phyloP scores from a whole-genome alignment of 441 rosid species.

The Pelargonium australe region DNA sequence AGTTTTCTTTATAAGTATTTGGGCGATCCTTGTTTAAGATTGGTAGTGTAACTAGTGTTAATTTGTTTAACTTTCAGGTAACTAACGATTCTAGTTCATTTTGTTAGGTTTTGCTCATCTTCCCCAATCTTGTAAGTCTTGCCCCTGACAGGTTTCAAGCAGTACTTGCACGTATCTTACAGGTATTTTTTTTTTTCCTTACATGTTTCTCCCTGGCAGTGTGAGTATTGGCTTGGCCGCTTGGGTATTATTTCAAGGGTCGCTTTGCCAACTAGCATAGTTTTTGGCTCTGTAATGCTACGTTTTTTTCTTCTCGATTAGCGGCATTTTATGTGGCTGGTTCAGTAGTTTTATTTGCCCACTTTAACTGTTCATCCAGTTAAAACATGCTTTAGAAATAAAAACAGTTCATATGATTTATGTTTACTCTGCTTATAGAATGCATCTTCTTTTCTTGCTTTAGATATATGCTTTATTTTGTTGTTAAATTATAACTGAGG shows the following conservation, averaged over 20 bases:
- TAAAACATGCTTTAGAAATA: background rate
- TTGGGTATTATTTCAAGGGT: background rate
- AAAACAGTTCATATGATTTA: background rate
- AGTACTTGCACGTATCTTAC: conserved; percentile 64
- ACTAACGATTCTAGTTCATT: conserved; percentile 2
- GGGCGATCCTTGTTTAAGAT: background rate
- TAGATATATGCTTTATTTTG: conserved; percentile 18
- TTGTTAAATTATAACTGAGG: conserved; percentile 15
- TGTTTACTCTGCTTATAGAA: conserved; percentile 3
- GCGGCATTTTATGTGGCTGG: background rate
- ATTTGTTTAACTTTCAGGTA: conserved; percentile 2
- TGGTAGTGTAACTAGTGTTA: background rate
- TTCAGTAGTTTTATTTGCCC: background rate
- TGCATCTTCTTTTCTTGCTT: conserved; percentile 11
- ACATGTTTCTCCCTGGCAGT: background rate
- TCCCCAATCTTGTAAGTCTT: conserved; percentile 81
- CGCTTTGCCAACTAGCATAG: background rate
- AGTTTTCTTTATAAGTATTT: no score
- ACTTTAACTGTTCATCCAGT: background rate
- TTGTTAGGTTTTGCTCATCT: conserved; percentile 59
- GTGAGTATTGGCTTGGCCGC: background rate
- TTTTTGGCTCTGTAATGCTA: background rate
- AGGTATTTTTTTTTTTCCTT: conserved; percentile 43
- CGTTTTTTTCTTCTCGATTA: no score
- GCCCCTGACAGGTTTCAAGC: conserved; percentile 74